phyloP scores from a whole-genome alignment of 202 grass and related monocot genomes.

The Bolboschoenoplectus hybrid region DNA sequence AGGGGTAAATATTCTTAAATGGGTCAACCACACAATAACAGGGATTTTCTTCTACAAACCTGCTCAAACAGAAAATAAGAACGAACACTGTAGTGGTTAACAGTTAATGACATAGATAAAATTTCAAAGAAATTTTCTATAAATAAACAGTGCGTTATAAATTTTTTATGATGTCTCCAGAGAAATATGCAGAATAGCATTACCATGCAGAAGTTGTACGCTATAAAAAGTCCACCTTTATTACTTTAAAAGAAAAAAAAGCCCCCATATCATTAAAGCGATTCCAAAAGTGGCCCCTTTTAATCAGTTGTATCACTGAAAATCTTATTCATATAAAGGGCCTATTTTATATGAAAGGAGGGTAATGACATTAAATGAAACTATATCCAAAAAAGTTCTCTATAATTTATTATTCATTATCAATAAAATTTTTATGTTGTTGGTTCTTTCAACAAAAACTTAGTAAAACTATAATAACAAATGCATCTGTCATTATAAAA shows the following conservation, averaged over 20 bases:
- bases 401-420: neutral
- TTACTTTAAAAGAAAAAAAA: neutral
- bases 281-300: neutral
- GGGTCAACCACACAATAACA: conserved; percentile 71
- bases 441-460: neutral
- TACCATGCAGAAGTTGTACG: neutral
- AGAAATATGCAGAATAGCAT: neutral
- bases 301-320: neutral
- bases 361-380: neutral
- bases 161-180: too few species aligned
- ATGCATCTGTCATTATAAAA: neutral
- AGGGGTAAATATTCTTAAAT: conserved; percentile 77
- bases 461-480: neutral
- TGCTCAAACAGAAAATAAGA: conserved; percentile 46
- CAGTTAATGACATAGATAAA: neutral
- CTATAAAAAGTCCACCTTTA: neutral
- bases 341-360: neutral
- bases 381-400: neutral
- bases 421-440: neutral
- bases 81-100: neutral
- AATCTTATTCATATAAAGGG: neutral
- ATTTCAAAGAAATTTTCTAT: neutral
- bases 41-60: conserved; percentile 64
- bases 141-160: neutral
- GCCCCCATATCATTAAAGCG: neutral